phyloP scores from a whole-genome alignment of 2,329 filamentous ascomycete genomes.

The Ustulina deusta region DNA sequence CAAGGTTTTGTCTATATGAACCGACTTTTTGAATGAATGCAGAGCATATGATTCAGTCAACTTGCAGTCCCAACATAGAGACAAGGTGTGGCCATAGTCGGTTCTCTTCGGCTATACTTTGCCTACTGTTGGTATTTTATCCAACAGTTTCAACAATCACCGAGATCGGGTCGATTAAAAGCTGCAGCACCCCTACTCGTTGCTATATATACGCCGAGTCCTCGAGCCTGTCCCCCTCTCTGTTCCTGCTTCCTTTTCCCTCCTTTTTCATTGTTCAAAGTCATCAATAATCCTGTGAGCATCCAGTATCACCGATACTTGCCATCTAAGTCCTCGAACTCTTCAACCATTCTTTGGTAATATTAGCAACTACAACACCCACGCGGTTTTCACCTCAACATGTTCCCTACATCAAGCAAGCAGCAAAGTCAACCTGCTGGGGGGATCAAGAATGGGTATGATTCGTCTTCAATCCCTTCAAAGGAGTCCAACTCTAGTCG shows the following conservation, averaged over 20 bases:
- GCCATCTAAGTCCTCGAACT: background rate
- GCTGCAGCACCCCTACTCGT: background rate
- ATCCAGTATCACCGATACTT: background rate
- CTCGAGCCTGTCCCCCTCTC: background rate
- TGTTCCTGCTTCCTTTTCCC: background rate
- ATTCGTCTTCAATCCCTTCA: conserved; percentile 2
- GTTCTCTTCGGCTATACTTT: background rate
- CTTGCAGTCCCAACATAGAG: background rate
- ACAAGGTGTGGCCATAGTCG: too few species aligned
- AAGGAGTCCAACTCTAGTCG: conserved; percentile 7
- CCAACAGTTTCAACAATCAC: background rate
- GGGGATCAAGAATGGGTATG: background rate
- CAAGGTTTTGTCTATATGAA: background rate
- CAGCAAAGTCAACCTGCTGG: background rate
- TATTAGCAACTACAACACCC: background rate
- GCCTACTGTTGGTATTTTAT: background rate
- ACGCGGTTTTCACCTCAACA: background rate
- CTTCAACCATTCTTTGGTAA: background rate
- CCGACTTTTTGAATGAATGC: background rate
- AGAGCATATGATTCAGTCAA: background rate
- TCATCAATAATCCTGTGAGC: background rate
- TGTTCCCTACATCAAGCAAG: background rate
- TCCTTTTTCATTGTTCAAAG: background rate
- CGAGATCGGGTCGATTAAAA: background rate
- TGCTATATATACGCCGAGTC: background rate